Evolutionary conservation across 2,329 filamentous ascomycete genomes (phyloP), one percentile per base, ranked within the genome.

Genomic region (Aspergillus novofumigatus): DNA sequence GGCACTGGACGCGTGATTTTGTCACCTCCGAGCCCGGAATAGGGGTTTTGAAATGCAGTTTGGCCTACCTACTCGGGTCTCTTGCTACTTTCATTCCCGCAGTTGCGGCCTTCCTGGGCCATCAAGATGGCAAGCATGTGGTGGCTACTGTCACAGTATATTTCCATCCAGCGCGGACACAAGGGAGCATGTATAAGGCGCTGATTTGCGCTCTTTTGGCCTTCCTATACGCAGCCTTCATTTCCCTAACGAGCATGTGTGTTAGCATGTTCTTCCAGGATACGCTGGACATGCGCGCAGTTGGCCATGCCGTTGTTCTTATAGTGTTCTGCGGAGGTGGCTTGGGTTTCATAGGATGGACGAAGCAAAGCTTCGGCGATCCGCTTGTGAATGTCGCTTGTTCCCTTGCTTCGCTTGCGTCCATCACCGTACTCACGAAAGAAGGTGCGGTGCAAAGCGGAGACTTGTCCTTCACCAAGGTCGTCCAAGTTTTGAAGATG

Each of bases 101-200:
- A 2, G 80, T 96, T 55, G 87, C 91, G 17, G 77, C 81, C 7
- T 84, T 92, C 56, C 79, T 97, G 17, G 93, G 93, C 10, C 82
- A 87, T 61, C 89, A 92, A 69, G 92, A 96, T 75, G 91, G 91
- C 52, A 97, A 97, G 70, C 93, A 97, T 74, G 87, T 96, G 69
- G 91, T 96, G 52, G 92, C 92, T 32, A 97, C 93, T 2, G 86
- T 97, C 57, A 95, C 91, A 0, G 92, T 97, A 10, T 97, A 96
- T 69, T 97, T 97, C 68, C 92, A 97, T 72, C 92, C 93, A 4
- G 90, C 91, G 5, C 83, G 93, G 57, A 91, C 91, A 20, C 84
- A 87, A 26, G 93, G 93, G 0, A 94, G 90, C 63, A 96, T 97
- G 91, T 83, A 91, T 57, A 90, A 96, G 74, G 92, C 92, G 3